Conservation (phyloP, 2,329 filamentous ascomycete genomes). For the Fusarium nematophilum region DNA sequence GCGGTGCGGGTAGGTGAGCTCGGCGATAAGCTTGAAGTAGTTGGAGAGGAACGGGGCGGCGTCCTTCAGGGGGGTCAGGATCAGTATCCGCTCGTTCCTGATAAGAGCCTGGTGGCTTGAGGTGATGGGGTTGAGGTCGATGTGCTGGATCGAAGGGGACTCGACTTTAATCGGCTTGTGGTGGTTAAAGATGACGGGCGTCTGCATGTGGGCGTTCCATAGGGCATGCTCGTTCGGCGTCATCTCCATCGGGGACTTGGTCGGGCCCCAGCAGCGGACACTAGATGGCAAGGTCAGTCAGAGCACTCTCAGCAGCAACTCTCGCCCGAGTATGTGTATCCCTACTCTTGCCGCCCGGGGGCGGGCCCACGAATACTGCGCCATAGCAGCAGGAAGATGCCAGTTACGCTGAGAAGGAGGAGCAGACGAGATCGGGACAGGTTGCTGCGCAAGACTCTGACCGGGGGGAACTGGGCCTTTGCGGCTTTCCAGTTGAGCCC, state of each 20-base stretch:
- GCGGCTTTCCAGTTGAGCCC: slow-evolving; percentile 94
- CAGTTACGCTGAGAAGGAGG: slow-evolving; percentile 75
- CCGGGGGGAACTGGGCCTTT: slow-evolving; percentile 80
- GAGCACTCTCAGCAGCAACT: slow-evolving; percentile 40
- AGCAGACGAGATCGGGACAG: slow-evolving; percentile 83
- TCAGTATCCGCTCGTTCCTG: slow-evolving; percentile 89
- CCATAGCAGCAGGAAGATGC: slow-evolving; percentile 85
- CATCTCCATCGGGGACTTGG: slow-evolving; percentile 97
- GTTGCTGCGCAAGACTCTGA: slow-evolving; percentile 75
- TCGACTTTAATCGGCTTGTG: slow-evolving; percentile 90
- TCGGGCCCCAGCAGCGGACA: slow-evolving; percentile 97
- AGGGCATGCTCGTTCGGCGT: slow-evolving; percentile 87
- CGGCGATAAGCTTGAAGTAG: slow-evolving; percentile 91
- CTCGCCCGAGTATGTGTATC: neutral
- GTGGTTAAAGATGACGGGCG: slow-evolving; percentile 96
- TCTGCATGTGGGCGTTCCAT: slow-evolving; percentile 90
- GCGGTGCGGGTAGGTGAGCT: slow-evolving; percentile 93
- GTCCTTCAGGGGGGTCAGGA: slow-evolving; percentile 93
- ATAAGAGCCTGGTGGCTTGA: slow-evolving; percentile 82
- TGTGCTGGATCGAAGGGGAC: slow-evolving; percentile 78
- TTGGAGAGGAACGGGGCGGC: slow-evolving; percentile 84
- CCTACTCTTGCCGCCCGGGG: slow-evolving; percentile 89
- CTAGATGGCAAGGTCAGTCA: slow-evolving; percentile 60
- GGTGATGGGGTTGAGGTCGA: slow-evolving; percentile 86
- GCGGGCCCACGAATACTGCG: slow-evolving; percentile 83